Conservation (phyloP, 2,329 filamentous ascomycete species). For the Fusarium sp. region DNA sequence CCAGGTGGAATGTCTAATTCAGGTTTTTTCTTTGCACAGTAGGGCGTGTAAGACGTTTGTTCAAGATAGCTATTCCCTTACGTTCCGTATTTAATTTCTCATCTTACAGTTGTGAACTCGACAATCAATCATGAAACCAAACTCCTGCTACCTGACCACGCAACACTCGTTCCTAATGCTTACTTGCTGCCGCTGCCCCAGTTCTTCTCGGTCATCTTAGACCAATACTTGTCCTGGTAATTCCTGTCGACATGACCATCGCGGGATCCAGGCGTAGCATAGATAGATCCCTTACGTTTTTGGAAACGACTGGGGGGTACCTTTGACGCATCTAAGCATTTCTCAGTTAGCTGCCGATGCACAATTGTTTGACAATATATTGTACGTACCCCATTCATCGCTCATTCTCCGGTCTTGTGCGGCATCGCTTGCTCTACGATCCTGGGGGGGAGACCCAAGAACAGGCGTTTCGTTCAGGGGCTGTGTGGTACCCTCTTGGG, state of each 20-base stretch:
- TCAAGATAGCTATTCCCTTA: conserved; percentile 23
- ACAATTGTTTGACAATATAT: conserved; percentile 22
- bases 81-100: conserved; percentile 1
- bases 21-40: conserved; percentile 20
- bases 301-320: conserved; percentile 74
- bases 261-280: conserved; percentile 69
- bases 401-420: conserved; percentile 48
- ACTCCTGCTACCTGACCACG: not conserved
- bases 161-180: not conserved
- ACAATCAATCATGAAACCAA: not conserved
- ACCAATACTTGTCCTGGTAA: conserved; percentile 66
- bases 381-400: conserved; percentile 57
- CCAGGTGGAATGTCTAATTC: conserved; percentile 14
- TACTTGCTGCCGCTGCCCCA: conserved; percentile 47
- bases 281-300: conserved; percentile 74
- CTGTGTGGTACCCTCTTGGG: conserved; percentile 36
- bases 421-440: conserved; percentile 35
- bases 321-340: conserved; percentile 66
- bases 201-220: conserved; percentile 64
- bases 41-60: conserved; percentile 31
- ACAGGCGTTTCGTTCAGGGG: conserved; percentile 45
- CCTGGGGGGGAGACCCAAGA: conserved; percentile 25
- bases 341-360: not conserved
- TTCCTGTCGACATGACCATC: conserved; percentile 71
- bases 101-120: conserved; percentile 15